phyloP scores from a whole-genome alignment of 192 early-diverging fungal species.

The Rhizophagus clarus region DNA sequence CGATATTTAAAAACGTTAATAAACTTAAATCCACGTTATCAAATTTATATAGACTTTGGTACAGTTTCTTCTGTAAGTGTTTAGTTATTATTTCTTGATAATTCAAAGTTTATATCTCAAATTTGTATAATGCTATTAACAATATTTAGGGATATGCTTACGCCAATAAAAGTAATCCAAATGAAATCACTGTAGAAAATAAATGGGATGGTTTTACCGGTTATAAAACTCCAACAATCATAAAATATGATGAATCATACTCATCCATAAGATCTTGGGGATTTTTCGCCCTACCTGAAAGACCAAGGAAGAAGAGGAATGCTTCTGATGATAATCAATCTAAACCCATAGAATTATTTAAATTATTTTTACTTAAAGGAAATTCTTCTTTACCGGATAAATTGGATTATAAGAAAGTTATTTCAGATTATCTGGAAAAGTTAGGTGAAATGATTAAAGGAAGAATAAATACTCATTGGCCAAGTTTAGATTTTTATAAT shows the following conservation, averaged over 20 bases:
- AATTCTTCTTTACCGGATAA: too few species aligned
- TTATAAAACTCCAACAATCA: background rate
- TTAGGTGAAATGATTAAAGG: background rate
- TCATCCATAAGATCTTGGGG: background rate
- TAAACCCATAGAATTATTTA: conserved; percentile 16
- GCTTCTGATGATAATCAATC: background rate
- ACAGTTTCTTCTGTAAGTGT: background rate
- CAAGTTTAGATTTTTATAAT: background rate
- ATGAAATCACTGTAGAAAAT: background rate
- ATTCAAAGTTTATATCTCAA: background rate
- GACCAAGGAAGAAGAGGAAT: background rate
- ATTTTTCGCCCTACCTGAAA: background rate
- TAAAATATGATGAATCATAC: background rate
- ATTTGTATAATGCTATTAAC: background rate
- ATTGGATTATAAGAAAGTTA: background rate
- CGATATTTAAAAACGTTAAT: background rate
- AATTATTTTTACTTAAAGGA: background rate
- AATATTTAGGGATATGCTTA: background rate
- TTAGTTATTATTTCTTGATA: background rate
- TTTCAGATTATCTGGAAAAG: conserved; percentile 15
- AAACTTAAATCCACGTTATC: background rate
- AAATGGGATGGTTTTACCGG: background rate
- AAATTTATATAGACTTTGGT: background rate
- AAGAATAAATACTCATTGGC: background rate
- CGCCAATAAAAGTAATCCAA: background rate